Evolutionary conservation across 352 stramenopile species (phyloP).

Genomic region (Plasmopara muralis): DNA sequence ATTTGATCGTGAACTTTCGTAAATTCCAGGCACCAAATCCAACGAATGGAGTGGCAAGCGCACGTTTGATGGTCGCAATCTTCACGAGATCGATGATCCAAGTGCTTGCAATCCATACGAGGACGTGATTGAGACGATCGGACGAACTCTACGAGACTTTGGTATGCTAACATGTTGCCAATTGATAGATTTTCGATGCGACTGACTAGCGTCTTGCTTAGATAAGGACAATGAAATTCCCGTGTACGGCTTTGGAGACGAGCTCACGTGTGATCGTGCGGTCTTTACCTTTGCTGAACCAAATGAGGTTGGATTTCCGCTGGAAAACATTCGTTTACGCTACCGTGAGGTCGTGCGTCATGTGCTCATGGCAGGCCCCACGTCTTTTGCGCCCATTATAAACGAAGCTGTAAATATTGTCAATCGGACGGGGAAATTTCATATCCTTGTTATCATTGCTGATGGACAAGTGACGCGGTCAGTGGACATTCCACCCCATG

Average conservation of each 20-base stretch:
- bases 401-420: conserved; percentile 76
- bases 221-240: conserved; percentile 85
- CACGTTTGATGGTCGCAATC: conserved; percentile 60
- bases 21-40: conserved; percentile 70
- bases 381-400: conserved; percentile 84
- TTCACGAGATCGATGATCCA: conserved; percentile 60
- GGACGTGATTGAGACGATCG: conserved; percentile 78
- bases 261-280: conserved; percentile 65
- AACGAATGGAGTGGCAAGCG: conserved; percentile 86
- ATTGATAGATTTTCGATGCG: not conserved
- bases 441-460: conserved; percentile 86
- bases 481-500: conserved; percentile 64
- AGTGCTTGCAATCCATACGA: conserved; percentile 67
- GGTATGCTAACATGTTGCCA: conserved; percentile 24
- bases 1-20: not conserved
- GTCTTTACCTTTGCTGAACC: conserved; percentile 68
- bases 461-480: conserved; percentile 83
- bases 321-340: conserved; percentile 57
- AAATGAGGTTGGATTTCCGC: conserved; percentile 37
- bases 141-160: conserved; percentile 64
- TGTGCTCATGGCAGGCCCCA: conserved; percentile 75
- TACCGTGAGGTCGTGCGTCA: conserved; percentile 69
- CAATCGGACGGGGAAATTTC: conserved; percentile 66
- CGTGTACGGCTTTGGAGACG: conserved; percentile 79
- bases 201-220: conserved; percentile 17